These are phyloP conservation scores for Penicillium sp. DNA, from an alignment of 2,329 filamentous ascomycete species.

Conservation along the genomic window DNA sequence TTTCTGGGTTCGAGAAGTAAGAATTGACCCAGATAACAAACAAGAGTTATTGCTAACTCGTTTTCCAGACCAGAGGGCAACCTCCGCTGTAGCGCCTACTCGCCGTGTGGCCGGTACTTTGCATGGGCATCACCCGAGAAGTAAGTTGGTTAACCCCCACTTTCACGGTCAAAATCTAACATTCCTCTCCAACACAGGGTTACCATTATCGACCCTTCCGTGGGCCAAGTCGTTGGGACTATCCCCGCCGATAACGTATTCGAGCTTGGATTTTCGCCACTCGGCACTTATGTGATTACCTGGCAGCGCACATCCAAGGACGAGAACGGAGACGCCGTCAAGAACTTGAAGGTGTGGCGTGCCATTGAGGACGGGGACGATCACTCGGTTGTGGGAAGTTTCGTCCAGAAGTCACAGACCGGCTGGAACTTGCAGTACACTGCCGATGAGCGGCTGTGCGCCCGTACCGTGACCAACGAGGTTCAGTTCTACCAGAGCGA, in stretches of 20 bases:
- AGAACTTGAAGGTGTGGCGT: conserved; percentile 97
- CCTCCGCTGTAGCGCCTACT: conserved; percentile 92
- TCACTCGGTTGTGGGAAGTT: conserved; percentile 72
- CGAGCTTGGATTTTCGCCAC: conserved; percentile 90
- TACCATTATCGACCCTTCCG: conserved; percentile 76
- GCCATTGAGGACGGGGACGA: conserved; percentile 68
- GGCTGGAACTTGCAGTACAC: conserved; percentile 99
- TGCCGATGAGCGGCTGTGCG: conserved; percentile 87
- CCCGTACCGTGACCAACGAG: conserved; percentile 91
- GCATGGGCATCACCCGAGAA: conserved; percentile 85
- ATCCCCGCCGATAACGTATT: conserved; percentile 81
- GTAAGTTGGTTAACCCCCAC: conserved; percentile 40
- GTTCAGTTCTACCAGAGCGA: conserved; percentile 94
- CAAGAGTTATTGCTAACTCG: conserved; percentile 13
- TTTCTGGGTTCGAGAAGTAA: conserved; percentile 71
- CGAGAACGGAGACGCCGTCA: conserved; percentile 85
- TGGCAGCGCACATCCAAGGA: conserved; percentile 95
- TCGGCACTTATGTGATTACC: conserved; percentile 89
- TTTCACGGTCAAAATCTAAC: neutral
- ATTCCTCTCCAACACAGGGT: conserved; percentile 53
- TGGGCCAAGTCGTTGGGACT: conserved; percentile 69
- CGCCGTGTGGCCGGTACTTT: conserved; percentile 92
- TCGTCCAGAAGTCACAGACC: conserved; percentile 92
- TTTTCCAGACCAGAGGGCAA: conserved; percentile 77
- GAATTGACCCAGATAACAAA: neutral